These are phyloP conservation scores for Botryococcus braunii DNA, from an alignment of 163 green algal species.

Conservation along the genomic window DNA sequence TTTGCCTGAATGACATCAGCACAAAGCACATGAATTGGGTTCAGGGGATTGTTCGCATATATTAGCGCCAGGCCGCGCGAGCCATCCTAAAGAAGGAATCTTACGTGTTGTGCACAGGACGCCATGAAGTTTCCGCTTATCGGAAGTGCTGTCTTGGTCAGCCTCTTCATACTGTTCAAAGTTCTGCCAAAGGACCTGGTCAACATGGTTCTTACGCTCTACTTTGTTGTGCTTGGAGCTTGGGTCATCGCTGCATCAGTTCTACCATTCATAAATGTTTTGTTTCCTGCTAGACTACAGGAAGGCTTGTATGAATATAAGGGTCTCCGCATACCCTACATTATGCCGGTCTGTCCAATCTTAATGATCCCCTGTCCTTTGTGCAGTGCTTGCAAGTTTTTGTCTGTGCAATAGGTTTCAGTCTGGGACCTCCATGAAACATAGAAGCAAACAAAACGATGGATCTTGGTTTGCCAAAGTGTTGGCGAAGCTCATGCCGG, in stretches of 20 bases:
- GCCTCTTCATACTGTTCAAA: constrained; percentile 94
- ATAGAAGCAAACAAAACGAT: no score
- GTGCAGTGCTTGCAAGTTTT: no score
- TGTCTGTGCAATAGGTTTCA: no score
- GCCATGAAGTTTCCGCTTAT: constrained; percentile 93
- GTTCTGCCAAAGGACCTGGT: constrained; percentile 88
- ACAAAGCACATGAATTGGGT: no score
- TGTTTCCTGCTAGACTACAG: constrained; percentile 29
- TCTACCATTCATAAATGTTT: constrained; percentile 51
- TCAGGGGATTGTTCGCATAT: neutral
- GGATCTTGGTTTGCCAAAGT: no score
- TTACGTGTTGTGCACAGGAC: constrained; percentile 43
- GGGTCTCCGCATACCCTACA: constrained; percentile 30
- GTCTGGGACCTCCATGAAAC: no score
- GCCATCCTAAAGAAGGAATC: neutral
- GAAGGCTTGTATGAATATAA: constrained; percentile 29
- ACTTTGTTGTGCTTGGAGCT: constrained; percentile 87
- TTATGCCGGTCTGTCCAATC: constrained; percentile 27
- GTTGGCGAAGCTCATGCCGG: no score
- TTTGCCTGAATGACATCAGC: no score
- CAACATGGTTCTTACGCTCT: constrained; percentile 80
- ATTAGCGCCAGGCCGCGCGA: neutral
- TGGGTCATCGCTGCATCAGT: constrained; percentile 61
- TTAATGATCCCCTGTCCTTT: no score
- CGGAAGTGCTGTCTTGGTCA: constrained; percentile 83